Conservation (phyloP, 2,329 filamentous ascomycete genomes). For the Beauveria sp. region DNA sequence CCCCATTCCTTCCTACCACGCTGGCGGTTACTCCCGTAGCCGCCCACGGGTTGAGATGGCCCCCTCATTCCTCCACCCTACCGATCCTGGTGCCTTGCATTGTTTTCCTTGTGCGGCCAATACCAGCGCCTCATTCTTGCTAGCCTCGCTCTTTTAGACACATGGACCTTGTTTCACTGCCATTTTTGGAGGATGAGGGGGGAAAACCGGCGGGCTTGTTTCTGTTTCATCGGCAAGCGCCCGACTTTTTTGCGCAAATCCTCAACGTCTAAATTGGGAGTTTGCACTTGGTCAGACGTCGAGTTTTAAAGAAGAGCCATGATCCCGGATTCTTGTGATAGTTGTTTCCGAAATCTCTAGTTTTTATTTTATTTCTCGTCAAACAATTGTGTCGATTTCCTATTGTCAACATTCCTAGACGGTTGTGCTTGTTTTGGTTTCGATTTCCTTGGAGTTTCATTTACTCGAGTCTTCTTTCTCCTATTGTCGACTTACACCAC, state of each 20-base stretch:
- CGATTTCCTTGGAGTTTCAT: background rate
- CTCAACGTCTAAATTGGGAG: background rate
- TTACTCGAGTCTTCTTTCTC: constrained; percentile 2
- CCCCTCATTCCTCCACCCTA: background rate
- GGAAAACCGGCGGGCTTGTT: background rate
- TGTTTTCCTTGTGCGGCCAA: background rate
- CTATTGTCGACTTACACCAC: background rate
- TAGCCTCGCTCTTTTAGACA: background rate
- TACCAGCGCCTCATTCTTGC: background rate
- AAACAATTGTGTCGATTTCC: background rate
- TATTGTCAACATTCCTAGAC: constrained; percentile 8
- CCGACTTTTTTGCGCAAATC: background rate
- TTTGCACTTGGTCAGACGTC: background rate
- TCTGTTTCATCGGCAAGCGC: constrained; percentile 10
- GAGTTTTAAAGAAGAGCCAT: constrained; percentile 1
- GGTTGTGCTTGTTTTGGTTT: background rate
- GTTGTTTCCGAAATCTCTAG: background rate
- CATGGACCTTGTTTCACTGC: constrained; percentile 7
- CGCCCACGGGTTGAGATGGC: background rate
- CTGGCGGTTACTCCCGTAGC: background rate
- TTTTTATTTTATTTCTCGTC: background rate
- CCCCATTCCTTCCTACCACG: background rate
- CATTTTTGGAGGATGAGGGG: background rate
- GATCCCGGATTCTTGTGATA: background rate
- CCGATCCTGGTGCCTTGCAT: background rate